A percentile compares a stretch with the other conserved stretches of the same genome.
phyloP scores from a whole-genome alignment of 2,329 filamentous ascomycete species.

The Sphaerostilbella broomeana region DNA sequence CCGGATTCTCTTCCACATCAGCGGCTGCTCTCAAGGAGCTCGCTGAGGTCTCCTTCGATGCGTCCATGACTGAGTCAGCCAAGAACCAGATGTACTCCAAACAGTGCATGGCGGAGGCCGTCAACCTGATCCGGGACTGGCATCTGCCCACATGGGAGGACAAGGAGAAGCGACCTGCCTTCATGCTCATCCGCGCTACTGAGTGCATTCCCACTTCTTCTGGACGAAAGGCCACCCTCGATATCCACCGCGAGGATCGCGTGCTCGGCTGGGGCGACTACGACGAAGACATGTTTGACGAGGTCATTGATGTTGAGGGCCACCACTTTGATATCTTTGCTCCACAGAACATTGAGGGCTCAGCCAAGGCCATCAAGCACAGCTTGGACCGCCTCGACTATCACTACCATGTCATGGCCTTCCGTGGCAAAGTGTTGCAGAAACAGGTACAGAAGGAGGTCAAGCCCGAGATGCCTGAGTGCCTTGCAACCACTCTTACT shows the following conservation, averaged over 20 bases:
- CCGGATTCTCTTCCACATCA: not conserved
- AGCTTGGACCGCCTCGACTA: slow-evolving; percentile 15
- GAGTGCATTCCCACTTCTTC: slow-evolving; percentile 30
- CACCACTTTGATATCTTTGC: slow-evolving; percentile 46
- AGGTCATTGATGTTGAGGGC: slow-evolving; percentile 43
- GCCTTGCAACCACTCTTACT: too few relatives aligned
- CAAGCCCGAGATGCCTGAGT: too few relatives aligned
- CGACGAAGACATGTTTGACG: slow-evolving; percentile 35
- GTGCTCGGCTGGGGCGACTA: slow-evolving; percentile 46
- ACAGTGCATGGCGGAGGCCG: slow-evolving; percentile 37
- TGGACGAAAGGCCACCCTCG: slow-evolving; percentile 30
- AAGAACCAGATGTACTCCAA: slow-evolving; percentile 30
- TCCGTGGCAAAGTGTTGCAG: slow-evolving; percentile 1
- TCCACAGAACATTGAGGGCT: slow-evolving; percentile 22
- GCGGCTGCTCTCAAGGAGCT: too few relatives aligned
- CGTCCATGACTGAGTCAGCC: too few relatives aligned
- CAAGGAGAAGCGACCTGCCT: slow-evolving; percentile 29
- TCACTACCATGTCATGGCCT: slow-evolving; percentile 11
- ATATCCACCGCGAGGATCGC: slow-evolving; percentile 35
- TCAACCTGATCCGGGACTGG: slow-evolving; percentile 36
- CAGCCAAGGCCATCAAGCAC: slow-evolving; percentile 21
- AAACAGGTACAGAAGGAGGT: not conserved
- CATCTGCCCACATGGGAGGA: slow-evolving; percentile 33
- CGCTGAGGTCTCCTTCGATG: slow-evolving; percentile 13
- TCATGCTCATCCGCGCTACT: slow-evolving; percentile 40